Base-by-base conservation (phyloP, 148 eudicot species). In the Simmondsia chinensis region DNA sequence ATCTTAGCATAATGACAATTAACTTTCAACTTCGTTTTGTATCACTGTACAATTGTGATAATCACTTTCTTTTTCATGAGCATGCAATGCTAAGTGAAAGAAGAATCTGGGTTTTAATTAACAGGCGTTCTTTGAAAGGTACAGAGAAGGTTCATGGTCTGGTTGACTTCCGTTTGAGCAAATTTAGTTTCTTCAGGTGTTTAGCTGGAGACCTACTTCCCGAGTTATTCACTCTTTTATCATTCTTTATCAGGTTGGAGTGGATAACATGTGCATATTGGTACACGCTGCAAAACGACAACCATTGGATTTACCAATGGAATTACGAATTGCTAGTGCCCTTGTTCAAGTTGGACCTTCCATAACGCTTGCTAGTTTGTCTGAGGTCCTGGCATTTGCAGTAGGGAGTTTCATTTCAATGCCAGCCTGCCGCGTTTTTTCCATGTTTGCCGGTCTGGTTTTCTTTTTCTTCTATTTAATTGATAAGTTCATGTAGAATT, bases 401-500 rank as follows among this genome's bases (percentile, higher is more conserved):
- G 73, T 77, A 13, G 83, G 83, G 56, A 51, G 69, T 28, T 77
- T 77, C 57, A 77, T 77, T 57, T 36, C 83, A 39, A 77, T 77
- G 83, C 83, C 83, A 52, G 83, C 83, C 29, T 77, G 83, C 59
- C 73, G 83, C 34, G 79, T 73, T 46, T 77, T 77, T 54, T 77
- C 83, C 35, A 73, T 77, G 71, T 77, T 77, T 77, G 83, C 83
- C 50, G 83, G 83, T 73, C 16, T 27, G 61, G 19, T n/a, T n/a
- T n/a, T n/a, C 15, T 30, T 28, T 44, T 54, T 71, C 24, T 29
- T 18, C 51, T 17, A 11, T 25, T 42, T 17, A 20, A 11, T 24
- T 34, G 11, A 17, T 12, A 19, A 50, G 38, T 45, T 26, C 22
- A 34, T 8, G 29, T 29, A 12, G 43, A 30, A 34, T 44, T 21